Percentiles rank a stretch among this genome's conserved stretches.
Evolutionary conservation across 2,329 filamentous ascomycete species (phyloP).

Genomic region (Cordyceps cateniannulata): DNA sequence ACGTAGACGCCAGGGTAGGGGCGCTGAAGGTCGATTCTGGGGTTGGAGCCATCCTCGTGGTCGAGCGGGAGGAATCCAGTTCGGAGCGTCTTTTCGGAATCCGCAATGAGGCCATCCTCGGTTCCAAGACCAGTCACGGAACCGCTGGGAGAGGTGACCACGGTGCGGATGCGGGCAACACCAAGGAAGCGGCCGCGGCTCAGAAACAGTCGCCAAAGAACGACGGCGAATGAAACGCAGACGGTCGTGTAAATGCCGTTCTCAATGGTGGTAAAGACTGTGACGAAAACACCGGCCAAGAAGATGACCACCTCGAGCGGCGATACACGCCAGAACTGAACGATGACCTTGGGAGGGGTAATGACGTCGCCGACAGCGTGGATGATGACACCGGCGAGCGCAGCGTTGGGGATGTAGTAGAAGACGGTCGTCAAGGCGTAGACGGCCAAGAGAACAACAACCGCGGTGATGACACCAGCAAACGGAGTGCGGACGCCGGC

Average conservation of each 20-base stretch:
- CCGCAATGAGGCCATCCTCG: conserved; percentile 38
- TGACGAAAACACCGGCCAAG: conserved; percentile 86
- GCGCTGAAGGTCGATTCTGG: conserved; percentile 67
- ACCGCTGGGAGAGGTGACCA: conserved; percentile 10
- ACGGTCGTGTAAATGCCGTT: conserved; percentile 89
- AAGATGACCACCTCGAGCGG: conserved; percentile 89
- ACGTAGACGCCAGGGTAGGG: conserved; percentile 93
- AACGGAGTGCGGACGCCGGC: conserved; percentile 89
- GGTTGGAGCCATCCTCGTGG: conserved; percentile 87
- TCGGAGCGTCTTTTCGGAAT: conserved; percentile 43
- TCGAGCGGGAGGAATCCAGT: conserved; percentile 84
- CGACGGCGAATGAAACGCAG: conserved; percentile 64
- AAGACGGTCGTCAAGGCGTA: conserved; percentile 85
- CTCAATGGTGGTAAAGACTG: conserved; percentile 82
- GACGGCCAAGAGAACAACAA: conserved; percentile 81
- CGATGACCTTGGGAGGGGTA: conserved; percentile 82
- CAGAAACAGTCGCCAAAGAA: conserved; percentile 78
- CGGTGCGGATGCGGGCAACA: conserved; percentile 14
- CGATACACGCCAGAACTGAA: conserved; percentile 92
- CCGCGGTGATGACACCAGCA: conserved; percentile 79
- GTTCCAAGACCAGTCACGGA: conserved; percentile 9
- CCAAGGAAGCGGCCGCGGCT: conserved; percentile 81
- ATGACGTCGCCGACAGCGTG: conserved; percentile 92
- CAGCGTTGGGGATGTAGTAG: conserved; percentile 82
- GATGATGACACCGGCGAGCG: conserved; percentile 84